These are phyloP conservation scores for Saccharomycopsis javanensis DNA, from an alignment of 805 yeast species.

Conservation along the genomic window DNA sequence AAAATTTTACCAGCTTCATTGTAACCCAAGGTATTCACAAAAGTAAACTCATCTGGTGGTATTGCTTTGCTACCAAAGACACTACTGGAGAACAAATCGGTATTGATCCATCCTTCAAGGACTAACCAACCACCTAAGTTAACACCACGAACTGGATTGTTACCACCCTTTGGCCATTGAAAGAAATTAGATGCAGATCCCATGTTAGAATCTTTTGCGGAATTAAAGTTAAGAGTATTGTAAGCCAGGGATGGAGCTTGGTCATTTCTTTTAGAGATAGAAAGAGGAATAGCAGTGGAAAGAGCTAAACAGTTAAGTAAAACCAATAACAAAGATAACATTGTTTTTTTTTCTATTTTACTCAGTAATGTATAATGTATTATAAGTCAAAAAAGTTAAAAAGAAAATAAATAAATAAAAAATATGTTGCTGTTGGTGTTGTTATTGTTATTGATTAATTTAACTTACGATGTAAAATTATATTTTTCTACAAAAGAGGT, in stretches of 20 bases:
- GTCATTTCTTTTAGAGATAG: neutral
- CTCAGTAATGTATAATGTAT: neutral
- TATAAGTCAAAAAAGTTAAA: neutral
- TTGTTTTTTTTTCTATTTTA: neutral
- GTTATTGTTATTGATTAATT: neutral
- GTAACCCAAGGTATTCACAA: conserved; percentile 39
- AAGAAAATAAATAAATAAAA: neutral
- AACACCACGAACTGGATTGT: conserved; percentile 31
- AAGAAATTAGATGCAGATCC: conserved; percentile 6
- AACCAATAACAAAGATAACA: neutral
- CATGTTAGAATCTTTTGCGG: neutral
- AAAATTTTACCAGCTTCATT: conserved; percentile 35
- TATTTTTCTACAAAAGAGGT: neutral
- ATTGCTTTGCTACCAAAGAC: conserved; percentile 30
- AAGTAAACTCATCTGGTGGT: conserved; percentile 55
- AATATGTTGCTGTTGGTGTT: neutral
- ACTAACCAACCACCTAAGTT: conserved; percentile 68
- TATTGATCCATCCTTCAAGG: conserved; percentile 62
- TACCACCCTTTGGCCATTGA: conserved; percentile 6
- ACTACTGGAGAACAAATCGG: conserved; percentile 42
- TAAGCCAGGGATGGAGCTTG: conserved; percentile 7
- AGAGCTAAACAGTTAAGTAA: neutral
- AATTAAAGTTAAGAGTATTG: neutral
- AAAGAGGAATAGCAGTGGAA: neutral
- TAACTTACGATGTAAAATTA: neutral